Conservation (phyloP, 768 basidiomycete species). For the Tricholoma hemisulphureum region DNA sequence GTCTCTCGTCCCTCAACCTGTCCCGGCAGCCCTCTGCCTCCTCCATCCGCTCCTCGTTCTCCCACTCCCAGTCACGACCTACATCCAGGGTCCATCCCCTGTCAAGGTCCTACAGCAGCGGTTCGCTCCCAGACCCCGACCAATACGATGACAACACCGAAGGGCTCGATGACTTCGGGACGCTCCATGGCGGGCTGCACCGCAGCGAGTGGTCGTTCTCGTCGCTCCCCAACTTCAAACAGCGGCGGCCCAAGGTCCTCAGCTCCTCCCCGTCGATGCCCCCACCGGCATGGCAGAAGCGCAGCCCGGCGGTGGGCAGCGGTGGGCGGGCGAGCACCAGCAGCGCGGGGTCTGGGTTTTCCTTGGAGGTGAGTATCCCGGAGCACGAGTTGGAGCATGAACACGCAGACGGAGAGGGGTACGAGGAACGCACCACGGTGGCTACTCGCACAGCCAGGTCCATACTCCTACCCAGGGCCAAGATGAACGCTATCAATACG, state of each 20-base stretch:
- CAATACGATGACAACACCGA: not conserved
- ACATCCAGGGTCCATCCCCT: constrained; percentile 28
- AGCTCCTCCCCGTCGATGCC: constrained; percentile 12
- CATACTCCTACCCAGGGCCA: not conserved
- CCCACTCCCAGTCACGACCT: constrained; percentile 23
- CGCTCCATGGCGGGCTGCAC: not conserved
- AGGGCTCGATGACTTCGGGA: not conserved
- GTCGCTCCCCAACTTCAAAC: not conserved
- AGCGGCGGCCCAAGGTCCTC: not conserved
- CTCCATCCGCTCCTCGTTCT: constrained; percentile 32
- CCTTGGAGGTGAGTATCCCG: constrained; percentile 22
- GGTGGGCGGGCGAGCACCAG: constrained; percentile 24
- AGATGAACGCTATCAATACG: not conserved
- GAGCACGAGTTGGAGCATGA: constrained; percentile 5
- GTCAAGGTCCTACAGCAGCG: constrained; percentile 26
- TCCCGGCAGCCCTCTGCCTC: constrained; percentile 44
- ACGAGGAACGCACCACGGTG: constrained; percentile 8
- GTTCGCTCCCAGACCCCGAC: not conserved
- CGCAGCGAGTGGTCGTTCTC: constrained; percentile 2
- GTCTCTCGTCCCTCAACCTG: constrained; percentile 57
- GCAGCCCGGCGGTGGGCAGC: not conserved
- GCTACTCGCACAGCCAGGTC: not conserved
- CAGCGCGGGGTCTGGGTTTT: constrained; percentile 28
- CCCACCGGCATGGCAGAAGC: constrained; percentile 13
- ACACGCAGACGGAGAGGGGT: constrained; percentile 2